Evolutionary conservation across 306 rosid genomes (phyloP).

Genomic region (Arachis hypogaea): DNA sequence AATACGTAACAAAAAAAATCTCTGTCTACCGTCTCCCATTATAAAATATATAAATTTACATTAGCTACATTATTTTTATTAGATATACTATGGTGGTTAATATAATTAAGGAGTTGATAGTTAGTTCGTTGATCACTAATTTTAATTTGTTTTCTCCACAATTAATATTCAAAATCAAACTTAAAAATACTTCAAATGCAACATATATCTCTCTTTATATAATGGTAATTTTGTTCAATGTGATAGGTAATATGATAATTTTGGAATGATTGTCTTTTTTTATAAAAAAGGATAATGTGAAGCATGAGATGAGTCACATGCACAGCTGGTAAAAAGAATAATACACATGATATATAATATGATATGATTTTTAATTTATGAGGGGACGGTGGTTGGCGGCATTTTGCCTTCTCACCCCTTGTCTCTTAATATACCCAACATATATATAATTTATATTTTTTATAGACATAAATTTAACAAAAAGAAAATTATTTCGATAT

Average conservation of each 20-base stretch:
- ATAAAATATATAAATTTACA: neutral
- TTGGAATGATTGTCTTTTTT: neutral
- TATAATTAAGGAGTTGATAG: too few relatives aligned
- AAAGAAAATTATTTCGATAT: too few relatives aligned
- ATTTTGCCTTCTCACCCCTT: neutral
- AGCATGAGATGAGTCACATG: neutral
- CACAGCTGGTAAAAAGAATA: neutral
- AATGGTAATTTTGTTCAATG: neutral
- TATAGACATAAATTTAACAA: too few relatives aligned
- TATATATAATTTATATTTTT: too few relatives aligned
- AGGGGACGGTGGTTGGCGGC: neutral
- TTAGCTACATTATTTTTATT: neutral
- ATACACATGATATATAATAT: neutral
- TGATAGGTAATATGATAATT: neutral
- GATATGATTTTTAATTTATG: neutral
- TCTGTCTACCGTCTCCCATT: too few relatives aligned
- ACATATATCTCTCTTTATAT: neutral
- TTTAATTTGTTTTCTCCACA: neutral
- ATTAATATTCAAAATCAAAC: neutral
- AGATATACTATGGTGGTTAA: neutral
- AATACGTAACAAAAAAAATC: too few relatives aligned
- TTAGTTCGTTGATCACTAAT: neutral
- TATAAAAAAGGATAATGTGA: neutral
- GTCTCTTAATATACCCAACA: slow-evolving; percentile 6
- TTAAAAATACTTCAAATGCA: neutral